These are phyloP conservation scores for Cyberlindnera veronae DNA, from an alignment of 805 yeast species.

Conservation along the genomic window DNA sequence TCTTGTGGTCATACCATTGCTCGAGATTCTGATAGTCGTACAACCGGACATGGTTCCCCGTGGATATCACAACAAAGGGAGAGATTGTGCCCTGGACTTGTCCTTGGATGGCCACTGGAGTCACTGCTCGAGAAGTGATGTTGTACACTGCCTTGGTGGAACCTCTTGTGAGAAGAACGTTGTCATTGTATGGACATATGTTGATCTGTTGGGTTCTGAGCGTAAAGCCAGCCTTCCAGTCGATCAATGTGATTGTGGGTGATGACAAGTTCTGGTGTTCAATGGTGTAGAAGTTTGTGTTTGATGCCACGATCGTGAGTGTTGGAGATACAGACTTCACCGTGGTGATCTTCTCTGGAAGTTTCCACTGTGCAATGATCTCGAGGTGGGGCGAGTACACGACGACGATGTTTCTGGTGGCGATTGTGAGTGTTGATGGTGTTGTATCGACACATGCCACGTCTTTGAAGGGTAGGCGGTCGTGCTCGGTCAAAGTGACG, in stretches of 20 bases:
- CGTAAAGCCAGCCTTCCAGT: constrained; percentile 15
- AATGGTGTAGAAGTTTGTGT: constrained; percentile 21
- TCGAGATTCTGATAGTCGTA: constrained; percentile 3
- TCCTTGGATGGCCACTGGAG: constrained; percentile 4
- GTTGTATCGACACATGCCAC: constrained; percentile 7
- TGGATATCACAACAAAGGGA: constrained; percentile 12
- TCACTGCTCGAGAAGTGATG: neutral
- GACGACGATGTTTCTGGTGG: constrained; percentile 19
- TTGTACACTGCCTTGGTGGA: constrained; percentile 6
- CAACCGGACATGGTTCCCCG: constrained; percentile 13
- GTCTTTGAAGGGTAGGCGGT: constrained; percentile 20
- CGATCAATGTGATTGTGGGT: constrained; percentile 4
- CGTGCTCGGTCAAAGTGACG: constrained; percentile 14
- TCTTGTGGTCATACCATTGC: constrained; percentile 4
- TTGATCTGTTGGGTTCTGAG: constrained; percentile 6
- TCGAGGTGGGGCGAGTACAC: constrained; percentile 22
- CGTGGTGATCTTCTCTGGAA: constrained; percentile 26
- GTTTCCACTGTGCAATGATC: constrained; percentile 24
- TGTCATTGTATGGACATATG: neutral
- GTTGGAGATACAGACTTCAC: constrained; percentile 24
- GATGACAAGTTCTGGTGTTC: too few species aligned
- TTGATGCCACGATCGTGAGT: constrained; percentile 21
- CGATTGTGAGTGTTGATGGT: constrained; percentile 8
- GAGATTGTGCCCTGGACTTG: constrained; percentile 1
- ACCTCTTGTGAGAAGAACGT: constrained; percentile 11